Conservation (phyloP, 2,329 filamentous ascomycete genomes). For the Xylaria hypoxylon region DNA sequence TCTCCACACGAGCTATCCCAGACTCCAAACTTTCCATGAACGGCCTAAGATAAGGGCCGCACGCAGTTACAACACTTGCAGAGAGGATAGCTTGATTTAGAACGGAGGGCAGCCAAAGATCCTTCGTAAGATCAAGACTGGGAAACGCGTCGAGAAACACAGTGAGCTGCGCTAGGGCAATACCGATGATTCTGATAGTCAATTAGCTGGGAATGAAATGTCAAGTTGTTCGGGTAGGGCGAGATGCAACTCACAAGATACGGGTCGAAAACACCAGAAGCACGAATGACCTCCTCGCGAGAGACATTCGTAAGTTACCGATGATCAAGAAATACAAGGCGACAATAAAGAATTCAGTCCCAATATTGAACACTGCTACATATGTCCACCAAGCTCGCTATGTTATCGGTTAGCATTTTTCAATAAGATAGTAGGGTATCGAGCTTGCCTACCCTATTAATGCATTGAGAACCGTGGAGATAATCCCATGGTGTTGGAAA, state of each 20-base stretch:
- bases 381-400: constrained; percentile 39
- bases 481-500: constrained; percentile 44
- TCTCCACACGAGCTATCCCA: constrained; percentile 37
- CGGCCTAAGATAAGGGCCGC: constrained; percentile 36
- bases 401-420: background rate
- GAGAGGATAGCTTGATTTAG: constrained; percentile 36
- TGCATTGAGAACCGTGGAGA: constrained; percentile 34
- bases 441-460: constrained; percentile 37
- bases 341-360: constrained; percentile 36
- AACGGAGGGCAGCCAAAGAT: constrained; percentile 35
- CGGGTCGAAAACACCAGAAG: constrained; percentile 37
- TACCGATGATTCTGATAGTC: constrained; percentile 29
- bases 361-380: constrained; percentile 33
- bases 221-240: background rate
- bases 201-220: constrained; percentile 1
- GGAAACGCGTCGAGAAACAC: constrained; percentile 33
- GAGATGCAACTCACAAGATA: constrained; percentile 33
- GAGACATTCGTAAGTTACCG: constrained; percentile 32
- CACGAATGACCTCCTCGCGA: constrained; percentile 26
- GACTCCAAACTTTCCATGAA: constrained; percentile 42
- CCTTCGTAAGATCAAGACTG: constrained; percentile 24
- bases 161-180: constrained; percentile 34
- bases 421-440: background rate
- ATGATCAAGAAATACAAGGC: constrained; percentile 37
- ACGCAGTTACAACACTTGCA: constrained; percentile 38